Evolutionary conservation across 2,329 filamentous ascomycete species (phyloP).

Genomic region (Clonostachys sp.): DNA sequence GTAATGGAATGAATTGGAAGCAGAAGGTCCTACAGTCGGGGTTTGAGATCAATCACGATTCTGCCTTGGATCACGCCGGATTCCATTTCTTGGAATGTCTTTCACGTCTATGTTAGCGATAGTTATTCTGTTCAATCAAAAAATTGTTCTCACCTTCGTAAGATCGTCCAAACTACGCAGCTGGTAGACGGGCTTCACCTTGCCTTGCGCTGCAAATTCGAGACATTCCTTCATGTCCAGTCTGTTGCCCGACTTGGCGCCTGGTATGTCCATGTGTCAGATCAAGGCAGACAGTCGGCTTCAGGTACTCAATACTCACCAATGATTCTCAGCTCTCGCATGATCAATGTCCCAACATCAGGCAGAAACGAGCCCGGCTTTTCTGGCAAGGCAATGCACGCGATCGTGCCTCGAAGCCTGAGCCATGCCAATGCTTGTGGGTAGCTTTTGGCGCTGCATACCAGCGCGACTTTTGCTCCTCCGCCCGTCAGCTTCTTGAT

Average conservation of each 20-base stretch:
- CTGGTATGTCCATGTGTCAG: not conserved
- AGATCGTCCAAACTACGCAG: not conserved
- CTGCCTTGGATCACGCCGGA: slow-evolving; percentile 1
- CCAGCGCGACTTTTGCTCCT: not conserved
- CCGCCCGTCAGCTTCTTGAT: not conserved
- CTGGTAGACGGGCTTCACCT: not conserved
- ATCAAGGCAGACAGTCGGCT: too few relatives aligned
- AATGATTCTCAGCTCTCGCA: not conserved
- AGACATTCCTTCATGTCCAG: not conserved
- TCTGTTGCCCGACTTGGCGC: not conserved
- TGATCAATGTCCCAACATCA: not conserved
- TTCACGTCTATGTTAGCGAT: too few relatives aligned
- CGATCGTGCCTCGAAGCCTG: not conserved
- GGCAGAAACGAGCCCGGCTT: not conserved
- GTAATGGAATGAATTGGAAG: slow-evolving; percentile 1
- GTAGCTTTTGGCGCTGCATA: not conserved
- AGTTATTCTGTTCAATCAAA: too few relatives aligned
- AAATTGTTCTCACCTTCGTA: not conserved
- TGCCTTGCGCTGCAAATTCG: not conserved
- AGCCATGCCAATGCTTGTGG: not conserved
- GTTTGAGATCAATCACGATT: slow-evolving; percentile 1
- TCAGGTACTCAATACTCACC: not conserved
- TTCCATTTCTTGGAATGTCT: not conserved
- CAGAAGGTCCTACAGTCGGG: not conserved
- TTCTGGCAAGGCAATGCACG: not conserved